A percentile compares a stretch with the other conserved stretches of the same genome.
phyloP scores from a whole-genome alignment of 257 asterid species.

The Mentha longifolia region DNA sequence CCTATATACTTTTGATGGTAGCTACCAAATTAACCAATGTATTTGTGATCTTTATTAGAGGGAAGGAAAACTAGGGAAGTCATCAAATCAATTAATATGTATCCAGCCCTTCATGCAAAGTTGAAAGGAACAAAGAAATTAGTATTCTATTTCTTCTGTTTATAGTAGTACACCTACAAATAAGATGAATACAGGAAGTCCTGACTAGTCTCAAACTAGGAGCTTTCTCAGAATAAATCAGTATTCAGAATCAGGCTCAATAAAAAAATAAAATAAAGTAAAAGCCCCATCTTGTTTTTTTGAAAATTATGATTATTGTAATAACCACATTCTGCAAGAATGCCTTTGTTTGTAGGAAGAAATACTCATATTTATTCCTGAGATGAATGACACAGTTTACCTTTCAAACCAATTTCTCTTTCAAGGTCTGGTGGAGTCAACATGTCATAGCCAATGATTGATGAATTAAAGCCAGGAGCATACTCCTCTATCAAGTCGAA shows the following conservation, averaged over 20 bases:
- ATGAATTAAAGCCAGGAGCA: too few relatives aligned
- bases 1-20: neutral
- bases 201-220: too few relatives aligned
- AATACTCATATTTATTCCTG: too few relatives aligned
- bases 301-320: neutral
- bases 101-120: neutral
- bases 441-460: constrained; percentile 97
- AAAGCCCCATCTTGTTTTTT: constrained; percentile 1
- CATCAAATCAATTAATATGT: neutral
- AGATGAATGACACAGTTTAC: constrained; percentile 39
- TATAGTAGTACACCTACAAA: too few relatives aligned
- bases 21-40: neutral
- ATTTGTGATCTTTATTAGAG: neutral
- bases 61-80: neutral
- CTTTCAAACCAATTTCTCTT: constrained; percentile 86
- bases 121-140: too few relatives aligned
- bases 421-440: constrained; percentile 97
- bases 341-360: neutral
- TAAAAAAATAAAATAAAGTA: too few relatives aligned
- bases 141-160: too few relatives aligned
- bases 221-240: neutral
- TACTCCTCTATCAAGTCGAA: constrained; percentile 72
- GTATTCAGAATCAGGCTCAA: neutral
- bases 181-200: too few relatives aligned
- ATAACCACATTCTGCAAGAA: neutral